A percentile compares a stretch with the other conserved stretches of the same genome.
Conservation (phyloP, 1,139 yeast genomes). For the Saccharomyces hybrid region DNA sequence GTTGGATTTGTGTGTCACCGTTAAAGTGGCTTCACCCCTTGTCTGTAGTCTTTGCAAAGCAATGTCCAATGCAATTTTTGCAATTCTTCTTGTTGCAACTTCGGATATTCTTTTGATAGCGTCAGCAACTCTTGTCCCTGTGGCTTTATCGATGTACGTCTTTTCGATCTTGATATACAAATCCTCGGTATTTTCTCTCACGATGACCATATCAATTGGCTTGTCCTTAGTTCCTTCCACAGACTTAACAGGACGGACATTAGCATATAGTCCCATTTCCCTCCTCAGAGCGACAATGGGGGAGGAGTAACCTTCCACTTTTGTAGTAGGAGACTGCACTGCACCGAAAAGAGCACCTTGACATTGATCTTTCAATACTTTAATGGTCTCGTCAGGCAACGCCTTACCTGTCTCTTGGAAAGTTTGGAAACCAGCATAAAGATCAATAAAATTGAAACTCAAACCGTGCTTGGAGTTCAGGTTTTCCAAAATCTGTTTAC, state of each 20-base stretch:
- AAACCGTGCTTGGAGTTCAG: slow-evolving; percentile 70
- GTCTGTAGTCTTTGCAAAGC: slow-evolving; percentile 84
- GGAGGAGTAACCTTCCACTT: slow-evolving; percentile 93
- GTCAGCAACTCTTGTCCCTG: slow-evolving; percentile 84
- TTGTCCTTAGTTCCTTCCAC: slow-evolving; percentile 69
- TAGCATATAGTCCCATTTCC: slow-evolving; percentile 89
- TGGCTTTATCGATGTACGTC: slow-evolving; percentile 59
- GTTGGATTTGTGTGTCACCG: slow-evolving; percentile 94
- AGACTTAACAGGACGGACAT: slow-evolving; percentile 94
- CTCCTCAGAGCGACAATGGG: slow-evolving; percentile 97
- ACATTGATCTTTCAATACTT: slow-evolving; percentile 68
- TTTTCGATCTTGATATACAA: slow-evolving; percentile 89
- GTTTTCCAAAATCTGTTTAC: slow-evolving; percentile 73
- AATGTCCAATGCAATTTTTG: slow-evolving; percentile 84
- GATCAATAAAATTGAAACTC: slow-evolving; percentile 73
- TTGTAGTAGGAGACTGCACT: slow-evolving; percentile 87
- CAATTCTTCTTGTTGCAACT: slow-evolving; percentile 75
- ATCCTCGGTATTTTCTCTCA: slow-evolving; percentile 97
- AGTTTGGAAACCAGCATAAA: slow-evolving; percentile 90
- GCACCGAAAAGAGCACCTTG: slow-evolving; percentile 98
- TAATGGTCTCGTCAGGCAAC: slow-evolving; percentile 85
- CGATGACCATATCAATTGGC: slow-evolving; percentile 95
- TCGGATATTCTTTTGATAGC: slow-evolving; percentile 95
- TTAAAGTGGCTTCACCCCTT: slow-evolving; percentile 65
- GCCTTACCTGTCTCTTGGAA: slow-evolving; percentile 92